Percentiles rank a stretch among this genome's conserved stretches.
These are phyloP conservation scores for Ascochyta fabae DNA, from an alignment of 2,329 filamentous ascomycete species.

Conservation along the genomic window DNA sequence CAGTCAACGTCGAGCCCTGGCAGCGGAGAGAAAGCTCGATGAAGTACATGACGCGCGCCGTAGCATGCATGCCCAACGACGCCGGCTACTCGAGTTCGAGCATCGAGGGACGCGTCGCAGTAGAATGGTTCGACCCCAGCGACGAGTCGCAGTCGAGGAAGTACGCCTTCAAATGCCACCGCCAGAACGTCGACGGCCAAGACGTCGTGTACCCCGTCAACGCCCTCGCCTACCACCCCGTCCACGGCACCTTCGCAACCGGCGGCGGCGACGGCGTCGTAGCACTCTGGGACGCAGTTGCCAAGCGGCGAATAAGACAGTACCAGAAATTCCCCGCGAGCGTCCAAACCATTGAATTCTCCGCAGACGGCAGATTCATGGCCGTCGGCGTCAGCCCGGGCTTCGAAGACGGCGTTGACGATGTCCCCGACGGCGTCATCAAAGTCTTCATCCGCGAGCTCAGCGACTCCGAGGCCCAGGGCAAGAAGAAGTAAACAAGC, in stretches of 20 bases:
- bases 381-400: slow-evolving; percentile 84
- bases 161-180: slow-evolving; percentile 98
- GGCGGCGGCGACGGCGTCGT: slow-evolving; percentile 91
- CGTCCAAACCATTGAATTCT: slow-evolving; percentile 79
- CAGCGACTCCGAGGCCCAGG: slow-evolving; percentile 85
- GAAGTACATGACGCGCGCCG: slow-evolving; percentile 93
- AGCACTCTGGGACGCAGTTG: slow-evolving; percentile 90
- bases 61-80: slow-evolving; percentile 96
- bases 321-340: slow-evolving; percentile 85
- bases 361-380: slow-evolving; percentile 75
- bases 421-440: slow-evolving; percentile 73
- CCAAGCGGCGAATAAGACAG: slow-evolving; percentile 86
- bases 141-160: slow-evolving; percentile 87
- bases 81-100: slow-evolving; percentile 89
- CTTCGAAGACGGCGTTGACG: slow-evolving; percentile 86
- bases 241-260: slow-evolving; percentile 83
- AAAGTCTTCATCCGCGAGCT: slow-evolving; percentile 84
- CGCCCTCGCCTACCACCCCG: slow-evolving; percentile 84
- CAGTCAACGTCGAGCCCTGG: slow-evolving; percentile 74
- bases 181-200: slow-evolving; percentile 72
- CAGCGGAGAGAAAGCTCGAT: slow-evolving; percentile 92
- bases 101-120: slow-evolving; percentile 94
- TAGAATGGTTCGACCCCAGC: slow-evolving; percentile 96
- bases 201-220: slow-evolving; percentile 94
- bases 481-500: slow-evolving; percentile 69